Conservation (phyloP, 441 rosid species). For the Isatis lusitanica region DNA sequence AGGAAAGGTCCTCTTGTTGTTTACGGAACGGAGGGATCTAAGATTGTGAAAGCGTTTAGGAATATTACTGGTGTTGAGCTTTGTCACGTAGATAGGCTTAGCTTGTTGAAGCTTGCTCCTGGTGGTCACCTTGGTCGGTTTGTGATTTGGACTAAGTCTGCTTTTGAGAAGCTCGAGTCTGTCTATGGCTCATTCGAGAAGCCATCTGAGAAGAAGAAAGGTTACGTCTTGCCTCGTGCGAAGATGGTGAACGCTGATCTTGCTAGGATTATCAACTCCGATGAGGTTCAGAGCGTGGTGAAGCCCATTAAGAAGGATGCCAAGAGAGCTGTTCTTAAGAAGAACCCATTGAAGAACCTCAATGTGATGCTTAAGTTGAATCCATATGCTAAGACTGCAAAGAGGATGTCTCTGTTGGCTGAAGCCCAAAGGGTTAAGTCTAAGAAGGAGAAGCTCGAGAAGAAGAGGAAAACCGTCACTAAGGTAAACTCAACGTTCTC, state of each 20-base stretch:
- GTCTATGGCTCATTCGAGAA: constrained; percentile 80
- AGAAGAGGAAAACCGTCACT: constrained; percentile 59
- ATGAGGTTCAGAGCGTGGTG: constrained; percentile 86
- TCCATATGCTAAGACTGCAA: constrained; percentile 86
- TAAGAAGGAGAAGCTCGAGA: constrained; percentile 91
- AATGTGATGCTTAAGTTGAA: constrained; percentile 72
- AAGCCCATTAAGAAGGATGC: constrained; percentile 63
- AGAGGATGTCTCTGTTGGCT: constrained; percentile 83
- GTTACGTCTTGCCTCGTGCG: constrained; percentile 70
- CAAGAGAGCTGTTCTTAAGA: constrained; percentile 79
- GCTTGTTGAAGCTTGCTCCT: constrained; percentile 76
- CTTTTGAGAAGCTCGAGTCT: constrained; percentile 78
- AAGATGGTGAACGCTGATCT: constrained; percentile 91
- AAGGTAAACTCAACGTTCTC: constrained; percentile 50
- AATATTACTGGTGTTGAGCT: constrained; percentile 88
- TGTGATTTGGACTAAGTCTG: constrained; percentile 83
- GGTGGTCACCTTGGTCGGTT: constrained; percentile 91
- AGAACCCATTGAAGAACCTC: constrained; percentile 83
- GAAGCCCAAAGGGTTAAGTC: constrained; percentile 81
- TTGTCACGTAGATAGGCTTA: constrained; percentile 76
- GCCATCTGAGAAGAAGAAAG: constrained; percentile 76
- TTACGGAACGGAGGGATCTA: constrained; percentile 68
- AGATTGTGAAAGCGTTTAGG: constrained; percentile 77
- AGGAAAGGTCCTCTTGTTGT: constrained; percentile 85
- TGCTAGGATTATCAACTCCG: constrained; percentile 83